Conservation (phyloP, 2,329 filamentous ascomycete species). For the Byssochlamys sp. region DNA sequence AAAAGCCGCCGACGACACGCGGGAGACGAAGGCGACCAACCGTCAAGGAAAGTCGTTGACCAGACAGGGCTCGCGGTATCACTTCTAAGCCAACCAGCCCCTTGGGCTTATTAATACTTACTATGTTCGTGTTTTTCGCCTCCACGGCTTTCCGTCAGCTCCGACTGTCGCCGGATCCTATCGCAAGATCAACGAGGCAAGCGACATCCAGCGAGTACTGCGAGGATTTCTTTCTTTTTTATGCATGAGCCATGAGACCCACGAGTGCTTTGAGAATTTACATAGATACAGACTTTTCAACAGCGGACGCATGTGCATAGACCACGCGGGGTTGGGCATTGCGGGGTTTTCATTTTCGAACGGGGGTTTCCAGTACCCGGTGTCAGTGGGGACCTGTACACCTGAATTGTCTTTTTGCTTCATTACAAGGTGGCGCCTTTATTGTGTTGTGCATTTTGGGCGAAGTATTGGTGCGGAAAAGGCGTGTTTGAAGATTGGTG, state of each 20-base stretch:
- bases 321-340: not conserved
- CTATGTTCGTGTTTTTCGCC: not conserved
- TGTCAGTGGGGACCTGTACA: not conserved
- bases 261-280: slow-evolving; percentile 9
- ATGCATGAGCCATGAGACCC: slow-evolving; percentile 13
- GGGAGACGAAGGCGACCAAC: slow-evolving; percentile 33
- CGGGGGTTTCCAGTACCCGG: not conserved
- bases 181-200: not conserved
- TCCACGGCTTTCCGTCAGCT: not conserved
- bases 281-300: not conserved
- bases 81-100: slow-evolving; percentile 24
- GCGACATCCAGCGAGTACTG: not conserved
- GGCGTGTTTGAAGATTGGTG: not conserved
- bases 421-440: not conserved
- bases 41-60: slow-evolving; percentile 42
- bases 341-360: not conserved
- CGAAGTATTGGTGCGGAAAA: not conserved
- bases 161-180: not conserved
- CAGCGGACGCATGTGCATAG: not conserved
- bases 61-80: slow-evolving; percentile 43
- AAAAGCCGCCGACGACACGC: slow-evolving; percentile 31
- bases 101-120: not conserved
- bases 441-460: not conserved
- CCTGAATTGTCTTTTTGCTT: not conserved
- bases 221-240: slow-evolving; percentile 6